Evolutionary conservation across 257 asterid species (phyloP), one percentile per base, ranked within the genome.

Genomic region (Orobanche coerulescens): DNA sequence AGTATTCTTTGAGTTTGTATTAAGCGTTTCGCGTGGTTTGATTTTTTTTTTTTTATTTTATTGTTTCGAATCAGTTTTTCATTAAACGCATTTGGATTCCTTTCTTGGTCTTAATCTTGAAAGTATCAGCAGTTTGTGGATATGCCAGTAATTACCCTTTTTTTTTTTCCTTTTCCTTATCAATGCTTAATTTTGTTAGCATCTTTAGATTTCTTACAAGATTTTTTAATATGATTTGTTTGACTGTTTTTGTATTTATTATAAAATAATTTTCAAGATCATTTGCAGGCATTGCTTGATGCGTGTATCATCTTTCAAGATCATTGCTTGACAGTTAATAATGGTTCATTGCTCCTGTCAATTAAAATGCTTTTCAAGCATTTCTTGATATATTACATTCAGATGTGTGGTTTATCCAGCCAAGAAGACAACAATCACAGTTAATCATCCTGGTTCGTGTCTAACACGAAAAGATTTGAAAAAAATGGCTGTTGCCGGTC

Each of bases 401-500:
- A 47, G 68, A 67, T 74, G 58, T 67, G 52, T 65, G 43, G 64
- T 23, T 57, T 63, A 6, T 18, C 64, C 46, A 76, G 71, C 68
- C 58, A 58, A 26, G 71, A 68, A 43, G 69, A 44, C 44, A 64
- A 62, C 42, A 48, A 16, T 31, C 31, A 49, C 54, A 51, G 24
- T 62, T 70, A 66, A 52, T 56, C 58, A 44, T 57, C 24, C 8
- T 44, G 39, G 16, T 40, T 50, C 6, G 60, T 39, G 55, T 36
- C 55, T 47, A 60, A 37, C 25, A 44, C 24, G 72, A 67, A n/a
- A n/a, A 1, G 13, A 51, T 14, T 48, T 10, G 25, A 47, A 20
- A 23, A 48, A 39, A 68, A 92, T 92, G 98, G 96, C 94, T 0
- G 81, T 84, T 68, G 82, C 94, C 4, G 94, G 93, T 51, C 72